These are phyloP conservation scores for Fusarium beomiforme DNA, from an alignment of 2,329 filamentous ascomycete species.

Conservation along the genomic window DNA sequence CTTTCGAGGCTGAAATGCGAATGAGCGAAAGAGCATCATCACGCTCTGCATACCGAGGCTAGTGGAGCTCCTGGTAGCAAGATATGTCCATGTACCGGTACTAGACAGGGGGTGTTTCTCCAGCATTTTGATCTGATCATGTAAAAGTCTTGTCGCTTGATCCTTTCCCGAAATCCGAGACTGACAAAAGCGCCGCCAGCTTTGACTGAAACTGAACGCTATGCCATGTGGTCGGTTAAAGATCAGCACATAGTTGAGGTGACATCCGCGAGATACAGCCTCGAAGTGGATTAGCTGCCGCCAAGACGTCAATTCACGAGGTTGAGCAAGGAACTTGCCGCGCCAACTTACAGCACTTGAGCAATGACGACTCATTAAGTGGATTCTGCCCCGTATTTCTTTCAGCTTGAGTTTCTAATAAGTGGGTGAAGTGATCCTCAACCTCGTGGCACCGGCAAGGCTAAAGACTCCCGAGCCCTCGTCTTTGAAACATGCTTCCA, in stretches of 20 bases:
- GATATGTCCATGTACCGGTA: constrained; percentile 1
- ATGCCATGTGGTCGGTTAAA: constrained; percentile 9
- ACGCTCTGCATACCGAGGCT: constrained; percentile 28
- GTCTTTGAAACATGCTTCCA: constrained; percentile 15
- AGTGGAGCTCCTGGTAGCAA: constrained; percentile 20
- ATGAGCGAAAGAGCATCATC: constrained; percentile 21
- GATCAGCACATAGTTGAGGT: neutral
- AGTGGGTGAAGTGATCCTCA: constrained; percentile 30
- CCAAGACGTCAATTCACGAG: constrained; percentile 1
- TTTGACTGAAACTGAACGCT: constrained; percentile 8
- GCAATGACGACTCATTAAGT: constrained; percentile 4
- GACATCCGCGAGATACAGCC: constrained; percentile 8
- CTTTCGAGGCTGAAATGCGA: constrained; percentile 7
- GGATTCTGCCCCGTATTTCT: constrained; percentile 18
- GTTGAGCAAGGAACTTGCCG: constrained; percentile 8
- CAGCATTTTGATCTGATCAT: constrained; percentile 13
- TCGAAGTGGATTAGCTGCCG: constrained; percentile 14
- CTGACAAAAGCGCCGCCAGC: neutral
- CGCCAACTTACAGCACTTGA: neutral
- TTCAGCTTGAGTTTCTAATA: constrained; percentile 27
- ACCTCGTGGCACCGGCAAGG: constrained; percentile 36
- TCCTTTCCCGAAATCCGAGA: neutral
- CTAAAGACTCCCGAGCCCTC: constrained; percentile 10
- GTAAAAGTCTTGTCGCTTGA: neutral
- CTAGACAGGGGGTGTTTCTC: constrained; percentile 1